Evolutionary conservation across 192 early-diverging fungal species (phyloP), one percentile per base, ranked within the genome.

Genomic region (Linnemannia exigua): DNA sequence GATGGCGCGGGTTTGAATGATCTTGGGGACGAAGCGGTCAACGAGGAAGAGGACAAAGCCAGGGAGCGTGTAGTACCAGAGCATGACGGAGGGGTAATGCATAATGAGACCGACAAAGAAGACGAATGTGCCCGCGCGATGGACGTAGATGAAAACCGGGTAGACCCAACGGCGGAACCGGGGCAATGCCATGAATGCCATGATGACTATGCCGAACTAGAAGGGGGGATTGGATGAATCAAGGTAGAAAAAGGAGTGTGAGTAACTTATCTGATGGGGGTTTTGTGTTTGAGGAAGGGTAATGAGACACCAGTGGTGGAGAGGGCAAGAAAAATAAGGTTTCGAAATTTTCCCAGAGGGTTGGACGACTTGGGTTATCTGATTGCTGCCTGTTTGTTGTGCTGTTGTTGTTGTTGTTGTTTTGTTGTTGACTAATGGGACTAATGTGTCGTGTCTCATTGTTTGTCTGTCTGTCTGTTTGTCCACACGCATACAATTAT

Each of bases 31-130:
- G 54, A 86, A 80, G 1, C 84, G 77, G 38, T 86, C 84, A 22
- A 86, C 22, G 7, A 86, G 75, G 75, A 86, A 86, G 37, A 86
- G 78, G 63, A 86, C 66, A 37, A 86, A 86, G 3, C 84, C 75
- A 1, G 84, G 84, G 38, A 86, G 79, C 69, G 76, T 75, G 44
- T 86, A 86, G 78, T 86, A 86, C 78, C 84, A 86, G 19, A 86
- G 33, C 84, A 86, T 86, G 37, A 77, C 48, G 3, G 84, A 76
- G n/a, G 84, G 84, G 51, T 77, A 86, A 25, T 86, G 84, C 84
- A 86, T 86, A 47, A 86, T 77, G 38, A 86, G 84, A 17, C 84
- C 84, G 41, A 80, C 73, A 44, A 86, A 80, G 70, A 86, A 86
- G 7, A 80, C 48, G 73, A 80, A 76, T 1, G 78, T 70, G 8